phyloP scores from a whole-genome alignment of 208 protist genomes.

The Leishmania guyanensis region DNA sequence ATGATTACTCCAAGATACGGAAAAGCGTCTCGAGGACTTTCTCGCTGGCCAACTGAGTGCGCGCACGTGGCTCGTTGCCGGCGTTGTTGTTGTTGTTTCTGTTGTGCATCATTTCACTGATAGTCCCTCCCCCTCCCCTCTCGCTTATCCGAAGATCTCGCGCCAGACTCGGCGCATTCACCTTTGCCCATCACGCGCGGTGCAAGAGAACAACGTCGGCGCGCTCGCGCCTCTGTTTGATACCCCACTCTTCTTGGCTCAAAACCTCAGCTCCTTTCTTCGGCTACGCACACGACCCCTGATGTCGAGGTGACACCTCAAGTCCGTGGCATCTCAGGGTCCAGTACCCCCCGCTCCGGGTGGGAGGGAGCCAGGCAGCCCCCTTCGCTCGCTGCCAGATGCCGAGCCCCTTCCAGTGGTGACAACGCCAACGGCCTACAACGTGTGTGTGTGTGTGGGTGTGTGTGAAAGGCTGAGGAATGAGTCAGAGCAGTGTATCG shows the following conservation, averaged over 20 bases:
- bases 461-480: no score
- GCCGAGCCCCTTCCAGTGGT: no score
- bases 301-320: not conserved
- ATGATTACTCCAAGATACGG: not conserved
- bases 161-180: not conserved
- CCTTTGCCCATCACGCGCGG: not conserved
- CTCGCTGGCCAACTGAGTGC: not conserved
- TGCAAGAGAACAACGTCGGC: not conserved
- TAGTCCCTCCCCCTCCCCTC: no score
- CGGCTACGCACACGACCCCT: not conserved
- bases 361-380: not conserved
- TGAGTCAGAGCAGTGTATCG: no score
- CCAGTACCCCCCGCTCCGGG: not conserved
- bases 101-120: not conserved
- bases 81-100: not conserved
- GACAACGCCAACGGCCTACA: no score
- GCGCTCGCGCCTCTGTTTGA: not conserved
- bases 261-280: not conserved
- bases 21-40: not conserved
- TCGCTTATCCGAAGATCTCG: not conserved
- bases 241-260: not conserved
- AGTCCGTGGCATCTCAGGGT: not conserved
- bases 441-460: no score
- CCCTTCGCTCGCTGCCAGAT: not conserved
- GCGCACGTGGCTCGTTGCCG: not conserved